phyloP scores from a whole-genome alignment of 768 basidiomycete species.

The button mushroom (Agaricus bisporus) region DNA sequence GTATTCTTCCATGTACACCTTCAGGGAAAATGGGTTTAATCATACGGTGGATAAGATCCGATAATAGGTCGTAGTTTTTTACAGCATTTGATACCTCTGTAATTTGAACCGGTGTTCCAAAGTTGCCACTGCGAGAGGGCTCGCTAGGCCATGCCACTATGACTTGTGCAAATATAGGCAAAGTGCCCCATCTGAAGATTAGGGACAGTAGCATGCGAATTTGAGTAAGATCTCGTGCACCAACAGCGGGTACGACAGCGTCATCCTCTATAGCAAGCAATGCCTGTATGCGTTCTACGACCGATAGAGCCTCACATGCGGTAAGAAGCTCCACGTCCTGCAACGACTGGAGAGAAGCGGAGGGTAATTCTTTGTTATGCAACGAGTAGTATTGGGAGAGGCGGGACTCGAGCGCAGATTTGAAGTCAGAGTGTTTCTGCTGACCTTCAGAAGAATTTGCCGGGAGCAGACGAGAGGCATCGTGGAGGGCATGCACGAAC shows the following conservation, averaged over 20 bases:
- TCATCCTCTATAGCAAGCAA: conserved; percentile 9
- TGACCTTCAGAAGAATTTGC: conserved; percentile 16
- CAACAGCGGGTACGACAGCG: conserved; percentile 34
- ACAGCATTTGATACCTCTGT: conserved; percentile 38
- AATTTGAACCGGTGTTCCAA: conserved; percentile 15
- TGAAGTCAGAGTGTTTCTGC: conserved; percentile 22
- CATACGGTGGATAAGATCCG: conserved; percentile 35
- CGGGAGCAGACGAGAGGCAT: conserved; percentile 31
- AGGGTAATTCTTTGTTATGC: not conserved
- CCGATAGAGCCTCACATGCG: conserved; percentile 46
- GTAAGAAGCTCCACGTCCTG: conserved; percentile 46
- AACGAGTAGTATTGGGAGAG: conserved; percentile 33
- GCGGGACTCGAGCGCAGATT: conserved; percentile 31
- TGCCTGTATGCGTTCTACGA: conserved; percentile 33
- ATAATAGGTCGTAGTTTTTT: conserved; percentile 39
- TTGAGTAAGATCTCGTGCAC: conserved; percentile 58
- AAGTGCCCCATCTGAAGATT: conserved; percentile 66
- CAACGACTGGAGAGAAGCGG: conserved; percentile 13
- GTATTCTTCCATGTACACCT: conserved; percentile 38
- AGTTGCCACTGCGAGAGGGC: not conserved
- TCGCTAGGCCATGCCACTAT: conserved; percentile 31
- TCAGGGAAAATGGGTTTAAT: conserved; percentile 47
- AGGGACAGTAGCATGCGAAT: conserved; percentile 63
- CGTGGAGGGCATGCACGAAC: conserved; percentile 25
- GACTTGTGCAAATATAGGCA: conserved; percentile 45